phyloP scores from a whole-genome alignment of 768 basidiomycete species.

The Termitomyces sp. region DNA sequence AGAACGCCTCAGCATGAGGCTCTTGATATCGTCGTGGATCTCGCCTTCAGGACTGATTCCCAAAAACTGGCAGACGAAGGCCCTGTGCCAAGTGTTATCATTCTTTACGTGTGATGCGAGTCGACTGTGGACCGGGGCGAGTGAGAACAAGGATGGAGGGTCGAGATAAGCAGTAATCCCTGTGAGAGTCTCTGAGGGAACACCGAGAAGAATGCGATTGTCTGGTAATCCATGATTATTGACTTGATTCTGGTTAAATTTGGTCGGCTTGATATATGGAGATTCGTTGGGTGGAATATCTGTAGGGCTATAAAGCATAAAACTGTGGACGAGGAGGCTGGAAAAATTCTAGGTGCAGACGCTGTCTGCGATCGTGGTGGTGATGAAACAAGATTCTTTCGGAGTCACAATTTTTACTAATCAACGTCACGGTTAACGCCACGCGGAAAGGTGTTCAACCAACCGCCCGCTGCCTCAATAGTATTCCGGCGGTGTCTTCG shows the following conservation, averaged over 20 bases:
- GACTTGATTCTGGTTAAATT: slow-evolving; percentile 22
- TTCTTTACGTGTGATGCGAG: slow-evolving; percentile 66
- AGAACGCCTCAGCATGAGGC: slow-evolving; percentile 52
- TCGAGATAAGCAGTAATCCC: slow-evolving; percentile 73
- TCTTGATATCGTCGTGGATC: slow-evolving; percentile 37
- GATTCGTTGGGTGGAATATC: slow-evolving; percentile 36
- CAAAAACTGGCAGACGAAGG: slow-evolving; percentile 66
- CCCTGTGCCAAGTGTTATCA: slow-evolving; percentile 78
- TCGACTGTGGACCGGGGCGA: slow-evolving; percentile 47
- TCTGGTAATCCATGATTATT: slow-evolving; percentile 47
- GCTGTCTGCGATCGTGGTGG: slow-evolving; percentile 13
- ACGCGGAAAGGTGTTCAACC: too few species aligned
- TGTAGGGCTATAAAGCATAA: slow-evolving; percentile 64
- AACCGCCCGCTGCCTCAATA: too few species aligned
- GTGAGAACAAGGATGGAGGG: slow-evolving; percentile 55
- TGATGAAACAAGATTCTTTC: background rate
- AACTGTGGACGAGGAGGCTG: slow-evolving; percentile 27
- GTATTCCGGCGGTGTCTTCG: too few species aligned
- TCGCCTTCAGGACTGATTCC: slow-evolving; percentile 64
- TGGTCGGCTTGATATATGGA: slow-evolving; percentile 25
- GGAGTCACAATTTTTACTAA: background rate
- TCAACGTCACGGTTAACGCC: too few species aligned
- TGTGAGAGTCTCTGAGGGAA: slow-evolving; percentile 72
- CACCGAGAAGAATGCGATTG: slow-evolving; percentile 38
- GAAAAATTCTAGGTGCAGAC: slow-evolving; percentile 13